A percentile compares a stretch with the other conserved stretches of the same genome.
phyloP scores from a whole-genome alignment of 177 flowering plant species.

The Telopea speciosissima region DNA sequence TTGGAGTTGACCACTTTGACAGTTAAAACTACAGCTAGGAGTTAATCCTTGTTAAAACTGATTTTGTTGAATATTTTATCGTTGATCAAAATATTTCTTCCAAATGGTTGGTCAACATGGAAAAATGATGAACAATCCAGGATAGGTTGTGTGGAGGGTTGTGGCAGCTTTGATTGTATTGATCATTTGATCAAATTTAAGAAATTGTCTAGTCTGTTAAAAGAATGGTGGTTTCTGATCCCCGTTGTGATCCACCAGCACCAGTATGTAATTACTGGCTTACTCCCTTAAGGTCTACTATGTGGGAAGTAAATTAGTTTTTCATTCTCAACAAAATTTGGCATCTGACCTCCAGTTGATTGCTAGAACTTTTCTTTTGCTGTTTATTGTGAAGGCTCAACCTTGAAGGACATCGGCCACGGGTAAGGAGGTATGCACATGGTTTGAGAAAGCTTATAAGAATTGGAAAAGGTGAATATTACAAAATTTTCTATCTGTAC shows the following conservation, averaged over 20 bases:
- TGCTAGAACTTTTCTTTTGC: not conserved
- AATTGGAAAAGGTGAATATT: constrained; percentile 71
- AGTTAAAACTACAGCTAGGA: not conserved
- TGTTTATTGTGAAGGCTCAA: constrained; percentile 51
- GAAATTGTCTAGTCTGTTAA: not conserved
- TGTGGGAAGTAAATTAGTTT: not conserved
- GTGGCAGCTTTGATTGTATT: not conserved
- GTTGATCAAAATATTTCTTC: not conserved
- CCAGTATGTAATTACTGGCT: not conserved
- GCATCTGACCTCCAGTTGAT: not conserved
- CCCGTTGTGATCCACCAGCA: not conserved
- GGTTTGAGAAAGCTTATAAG: constrained; percentile 68
- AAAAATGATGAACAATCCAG: not conserved
- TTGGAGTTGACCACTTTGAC: not conserved
- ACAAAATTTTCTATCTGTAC: too few species aligned
- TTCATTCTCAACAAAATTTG: not conserved
- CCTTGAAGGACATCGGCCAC: constrained; percentile 77
- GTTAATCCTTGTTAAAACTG: not conserved
- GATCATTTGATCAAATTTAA: not conserved
- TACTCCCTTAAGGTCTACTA: not conserved
- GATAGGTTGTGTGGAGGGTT: not conserved
- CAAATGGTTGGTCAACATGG: not conserved
- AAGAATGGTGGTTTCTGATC: not conserved
- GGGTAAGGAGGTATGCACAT: constrained; percentile 74
- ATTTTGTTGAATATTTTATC: not conserved